These are phyloP conservation scores for Aciculosporium take DNA, from an alignment of 2,329 filamentous ascomycete species.

Conservation along the genomic window DNA sequence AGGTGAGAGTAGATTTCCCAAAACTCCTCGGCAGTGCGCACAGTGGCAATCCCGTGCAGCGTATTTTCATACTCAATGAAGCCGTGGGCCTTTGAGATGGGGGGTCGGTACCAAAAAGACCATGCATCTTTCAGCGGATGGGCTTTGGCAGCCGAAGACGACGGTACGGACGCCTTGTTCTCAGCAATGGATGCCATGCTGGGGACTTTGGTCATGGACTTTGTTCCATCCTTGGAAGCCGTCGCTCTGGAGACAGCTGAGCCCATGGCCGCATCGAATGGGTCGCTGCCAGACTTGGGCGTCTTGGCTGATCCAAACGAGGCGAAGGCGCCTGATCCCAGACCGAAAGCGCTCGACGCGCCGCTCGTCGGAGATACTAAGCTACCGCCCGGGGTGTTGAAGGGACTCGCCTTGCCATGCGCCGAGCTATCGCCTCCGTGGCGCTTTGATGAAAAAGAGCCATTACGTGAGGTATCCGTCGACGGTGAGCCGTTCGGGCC, in stretches of 20 bases:
- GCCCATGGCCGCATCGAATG: constrained; percentile 61
- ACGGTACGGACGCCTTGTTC: constrained; percentile 16
- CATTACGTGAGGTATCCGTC: constrained; percentile 46
- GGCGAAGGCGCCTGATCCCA: constrained; percentile 90
- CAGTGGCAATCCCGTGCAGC: constrained; percentile 69
- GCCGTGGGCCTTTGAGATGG: constrained; percentile 85
- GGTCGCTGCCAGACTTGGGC: constrained; percentile 68
- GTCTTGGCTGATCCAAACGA: constrained; percentile 74
- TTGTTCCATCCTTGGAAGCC: constrained; percentile 18
- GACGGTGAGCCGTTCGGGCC: constrained; percentile 35
- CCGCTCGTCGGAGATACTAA: constrained; percentile 32
- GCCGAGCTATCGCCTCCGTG: constrained; percentile 58
- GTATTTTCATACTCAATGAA: constrained; percentile 93
- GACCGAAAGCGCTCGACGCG: constrained; percentile 78
- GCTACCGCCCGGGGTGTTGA: constrained; percentile 55
- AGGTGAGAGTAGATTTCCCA: constrained; percentile 81
- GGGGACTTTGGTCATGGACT: constrained; percentile 15
- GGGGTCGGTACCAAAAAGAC: constrained; percentile 95
- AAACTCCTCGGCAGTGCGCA: constrained; percentile 77
- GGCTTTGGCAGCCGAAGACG: constrained; percentile 27
- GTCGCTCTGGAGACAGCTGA: constrained; percentile 20
- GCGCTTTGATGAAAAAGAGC: constrained; percentile 50
- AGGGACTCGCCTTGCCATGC: constrained; percentile 64
- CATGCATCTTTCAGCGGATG: constrained; percentile 66
- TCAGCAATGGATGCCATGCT: constrained; percentile 34